Base-by-base conservation (phyloP, 495 filamentous ascomycete species). In the Tuber indicum region DNA sequence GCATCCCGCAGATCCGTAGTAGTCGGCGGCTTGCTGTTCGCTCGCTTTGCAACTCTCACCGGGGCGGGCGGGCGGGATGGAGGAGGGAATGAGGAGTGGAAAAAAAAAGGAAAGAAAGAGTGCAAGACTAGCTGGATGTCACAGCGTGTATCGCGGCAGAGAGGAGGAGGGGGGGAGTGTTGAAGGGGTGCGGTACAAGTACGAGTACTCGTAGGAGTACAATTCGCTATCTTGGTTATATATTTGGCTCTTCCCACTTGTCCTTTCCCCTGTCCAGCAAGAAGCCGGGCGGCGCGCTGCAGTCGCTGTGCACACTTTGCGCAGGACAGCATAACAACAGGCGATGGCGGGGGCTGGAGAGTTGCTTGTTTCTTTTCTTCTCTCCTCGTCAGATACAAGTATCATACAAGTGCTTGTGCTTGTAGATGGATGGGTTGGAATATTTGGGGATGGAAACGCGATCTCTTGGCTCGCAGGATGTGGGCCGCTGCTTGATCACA, bases 111-210 rank as follows among this genome's bases (percentile, higher is more conserved):
- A 1, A 16, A 66, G 32, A 62, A 3, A 66, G 32, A 36, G 26
- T 66, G 52, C 52, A 36, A 66, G 26, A 36, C 58, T 14, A 66
- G 26, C 58, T 66, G 26, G 26, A 66, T 17, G 58, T 17, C 58
- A 26, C 26, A 66, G 58, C 58, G 58, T 66, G 58, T 66, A 66
- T 36, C 58, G 58, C 58, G 58, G 58, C 26, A 66, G 58, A 66
- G 58, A 36, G 58, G 32, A 8, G 4, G 58, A 19, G 58, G 32
- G 32, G 32, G 32, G 32, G 14, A 36, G 36, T 36, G 58, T 66
- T 36, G 58, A 32, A 36, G 32, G 58, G 58, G 1, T 32, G 32
- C 32, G 32, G 32, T 32, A 32, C 32, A 32, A 32, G 32, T 32
- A 32, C 32, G 32, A 32, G 32, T 32, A 32, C 32, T n/a, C n/a